Base-by-base conservation (phyloP, 1,284 basidiomycete species). In the Peniophora sp. region DNA sequence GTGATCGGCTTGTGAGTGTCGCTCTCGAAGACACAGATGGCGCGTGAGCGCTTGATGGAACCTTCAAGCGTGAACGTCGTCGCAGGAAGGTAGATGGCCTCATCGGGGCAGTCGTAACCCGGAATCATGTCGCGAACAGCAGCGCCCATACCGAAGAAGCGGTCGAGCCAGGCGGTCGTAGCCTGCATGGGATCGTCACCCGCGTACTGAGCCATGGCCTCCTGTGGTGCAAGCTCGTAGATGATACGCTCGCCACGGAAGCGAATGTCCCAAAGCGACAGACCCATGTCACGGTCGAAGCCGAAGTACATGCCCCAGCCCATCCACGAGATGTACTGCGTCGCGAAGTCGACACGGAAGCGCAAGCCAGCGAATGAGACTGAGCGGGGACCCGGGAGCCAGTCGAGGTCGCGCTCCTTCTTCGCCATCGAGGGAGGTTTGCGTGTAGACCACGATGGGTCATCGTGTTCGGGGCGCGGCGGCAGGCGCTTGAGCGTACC, bases 121-220 rank as follows among this genome's bases (percentile, higher is more conserved):
- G 75, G 72, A 25, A 85, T 71, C 65, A 85, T 69, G 48, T 80
- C 73, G 20, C 77, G 72, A 9, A 80, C 77, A 2, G 69, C 48
- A 50, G 58, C 24, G 46, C 64, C 64, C 78, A 85, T 83, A 32
- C 83, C 83, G 55, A 83, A 85, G 58, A 74, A 77, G 5, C 81
- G 68, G 57, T 85, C 84, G 9, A 84, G 73, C 74, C 78, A 87
- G 2, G 80, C 79, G 2, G 82, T 81, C 1, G 75, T 73, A 1
- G 74, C 65, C 64, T 85, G 82, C 58, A 79, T 70, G 5, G 84
- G 83, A 58, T 87, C 83, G 53, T 75, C 76, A 0, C 84, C 83
- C 25, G 77, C 72, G 51, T 84, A 85, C 52, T 83, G 81, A 8
- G 81, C 81, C 49, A 84, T 65, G 0, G 81, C 79, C 55, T 81